A percentile compares a stretch with the other conserved stretches of the same genome.
phyloP scores from a whole-genome alignment of 1,284 basidiomycete genomes.

The Naganishia sp. region DNA sequence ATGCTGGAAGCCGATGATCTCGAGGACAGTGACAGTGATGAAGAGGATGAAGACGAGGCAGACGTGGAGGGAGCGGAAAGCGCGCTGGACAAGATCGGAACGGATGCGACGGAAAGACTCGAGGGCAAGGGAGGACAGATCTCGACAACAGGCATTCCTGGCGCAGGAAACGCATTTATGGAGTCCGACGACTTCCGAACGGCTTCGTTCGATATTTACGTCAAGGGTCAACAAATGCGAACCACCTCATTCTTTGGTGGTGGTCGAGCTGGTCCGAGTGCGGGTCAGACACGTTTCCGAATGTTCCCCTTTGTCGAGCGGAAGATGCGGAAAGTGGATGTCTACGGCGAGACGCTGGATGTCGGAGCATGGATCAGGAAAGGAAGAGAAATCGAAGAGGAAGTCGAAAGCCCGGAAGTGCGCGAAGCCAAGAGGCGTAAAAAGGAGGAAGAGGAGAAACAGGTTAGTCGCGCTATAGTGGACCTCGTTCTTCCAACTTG shows the following conservation, averaged over 20 bases:
- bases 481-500: background rate
- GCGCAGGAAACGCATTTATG: constrained; percentile 29
- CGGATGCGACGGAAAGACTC: constrained; percentile 43
- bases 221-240: constrained; percentile 87
- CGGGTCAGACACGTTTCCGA: constrained; percentile 72
- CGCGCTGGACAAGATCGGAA: constrained; percentile 37
- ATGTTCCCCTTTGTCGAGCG: constrained; percentile 98
- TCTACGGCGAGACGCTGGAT: constrained; percentile 93
- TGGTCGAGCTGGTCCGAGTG: constrained; percentile 36
- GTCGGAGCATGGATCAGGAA: constrained; percentile 89
- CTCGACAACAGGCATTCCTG: constrained; percentile 39
- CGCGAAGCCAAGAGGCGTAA: constrained; percentile 70
- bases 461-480: constrained; percentile 57
- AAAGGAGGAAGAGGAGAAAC: constrained; percentile 75
- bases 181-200: constrained; percentile 47
- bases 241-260: constrained; percentile 68
- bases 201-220: constrained; percentile 91
- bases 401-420: constrained; percentile 76
- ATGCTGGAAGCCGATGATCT: constrained; percentile 79
- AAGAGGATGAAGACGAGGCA: constrained; percentile 67
- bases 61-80: constrained; percentile 60
- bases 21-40: constrained; percentile 64
- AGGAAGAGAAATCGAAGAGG: constrained; percentile 82
- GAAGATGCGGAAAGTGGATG: constrained; percentile 84
- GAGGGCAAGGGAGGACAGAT: constrained; percentile 46